Evolutionary conservation across 306 rosid genomes (phyloP).

Genomic region (Carpinus viminea): DNA sequence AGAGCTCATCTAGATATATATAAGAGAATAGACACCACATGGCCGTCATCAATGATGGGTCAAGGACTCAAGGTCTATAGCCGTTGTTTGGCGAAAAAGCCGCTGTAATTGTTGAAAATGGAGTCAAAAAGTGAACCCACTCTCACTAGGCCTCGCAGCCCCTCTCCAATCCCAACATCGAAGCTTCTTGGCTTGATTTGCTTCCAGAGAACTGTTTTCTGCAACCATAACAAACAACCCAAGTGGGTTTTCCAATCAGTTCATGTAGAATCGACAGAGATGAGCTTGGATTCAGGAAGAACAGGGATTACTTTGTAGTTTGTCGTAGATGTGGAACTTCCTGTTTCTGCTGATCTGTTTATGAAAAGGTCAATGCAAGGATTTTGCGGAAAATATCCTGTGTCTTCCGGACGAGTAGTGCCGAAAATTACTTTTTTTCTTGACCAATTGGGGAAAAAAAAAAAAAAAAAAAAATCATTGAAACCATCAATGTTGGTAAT

Average conservation of each 20-base stretch:
- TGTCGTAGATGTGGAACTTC: neutral
- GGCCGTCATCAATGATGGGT: conserved; percentile 28
- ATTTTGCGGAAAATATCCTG: no score
- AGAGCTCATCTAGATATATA: conserved; percentile 13
- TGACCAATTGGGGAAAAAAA: no score
- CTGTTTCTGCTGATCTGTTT: neutral
- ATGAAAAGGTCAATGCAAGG: no score
- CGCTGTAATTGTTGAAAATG: conserved; percentile 24
- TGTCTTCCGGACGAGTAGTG: no score
- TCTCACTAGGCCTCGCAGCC: no score
- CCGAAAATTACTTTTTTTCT: no score
- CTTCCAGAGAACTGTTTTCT: neutral
- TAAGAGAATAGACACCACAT: conserved; percentile 6
- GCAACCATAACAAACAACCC: neutral
- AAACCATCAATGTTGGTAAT: no score
- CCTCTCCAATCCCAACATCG: no score
- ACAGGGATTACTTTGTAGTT: no score
- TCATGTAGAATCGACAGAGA: neutral
- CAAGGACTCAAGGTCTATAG: conserved; percentile 19
- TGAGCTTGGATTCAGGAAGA: no score
- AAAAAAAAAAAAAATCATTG: no score
- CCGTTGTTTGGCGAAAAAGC: conserved; percentile 22
- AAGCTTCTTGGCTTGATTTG: neutral
- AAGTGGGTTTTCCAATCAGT: neutral
- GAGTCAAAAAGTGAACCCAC: conserved; percentile 1